These are phyloP conservation scores for Kwoniella sp. DNA, from an alignment of 768 basidiomycete genomes.

Conservation along the genomic window DNA sequence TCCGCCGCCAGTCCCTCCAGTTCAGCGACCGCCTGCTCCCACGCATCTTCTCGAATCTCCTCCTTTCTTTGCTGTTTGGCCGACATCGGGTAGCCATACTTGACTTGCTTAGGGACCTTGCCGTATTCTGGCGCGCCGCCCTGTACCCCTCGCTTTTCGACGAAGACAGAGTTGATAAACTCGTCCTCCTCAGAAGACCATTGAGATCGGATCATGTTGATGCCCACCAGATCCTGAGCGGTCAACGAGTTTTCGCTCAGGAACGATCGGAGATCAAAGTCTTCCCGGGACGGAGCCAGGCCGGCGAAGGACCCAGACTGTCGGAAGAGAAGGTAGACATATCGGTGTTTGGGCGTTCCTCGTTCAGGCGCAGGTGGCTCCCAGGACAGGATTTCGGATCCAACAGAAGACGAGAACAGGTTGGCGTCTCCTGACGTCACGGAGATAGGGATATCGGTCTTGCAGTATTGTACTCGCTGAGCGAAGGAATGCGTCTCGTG, in stretches of 20 bases:
- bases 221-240: conserved; percentile 6
- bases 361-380: conserved; percentile 87
- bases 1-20: conserved; percentile 8
- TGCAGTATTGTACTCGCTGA: conserved; percentile 33
- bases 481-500: conserved; percentile 59
- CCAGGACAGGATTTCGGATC: conserved; percentile 55
- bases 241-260: not conserved
- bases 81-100: conserved; percentile 28
- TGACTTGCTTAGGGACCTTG: conserved; percentile 31
- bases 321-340: conserved; percentile 14
- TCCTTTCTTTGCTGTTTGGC: conserved; percentile 13
- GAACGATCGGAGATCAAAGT: conserved; percentile 13
- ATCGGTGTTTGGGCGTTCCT: conserved; percentile 82
- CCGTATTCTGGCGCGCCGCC: conserved; percentile 24
- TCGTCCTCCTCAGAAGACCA: conserved; percentile 14
- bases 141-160: conserved; percentile 7
- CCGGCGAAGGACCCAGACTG: conserved; percentile 6
- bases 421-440: conserved; percentile 33
- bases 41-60: conserved; percentile 14
- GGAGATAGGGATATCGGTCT: conserved; percentile 57
- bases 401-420: conserved; percentile 20
- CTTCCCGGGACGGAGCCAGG: not conserved
- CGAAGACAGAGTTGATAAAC: conserved; percentile 10
- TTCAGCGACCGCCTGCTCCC: conserved; percentile 8
- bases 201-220: conserved; percentile 14